Base-by-base conservation (phyloP, 2,329 filamentous ascomycete species). In the Colletotrichum acutatum region DNA sequence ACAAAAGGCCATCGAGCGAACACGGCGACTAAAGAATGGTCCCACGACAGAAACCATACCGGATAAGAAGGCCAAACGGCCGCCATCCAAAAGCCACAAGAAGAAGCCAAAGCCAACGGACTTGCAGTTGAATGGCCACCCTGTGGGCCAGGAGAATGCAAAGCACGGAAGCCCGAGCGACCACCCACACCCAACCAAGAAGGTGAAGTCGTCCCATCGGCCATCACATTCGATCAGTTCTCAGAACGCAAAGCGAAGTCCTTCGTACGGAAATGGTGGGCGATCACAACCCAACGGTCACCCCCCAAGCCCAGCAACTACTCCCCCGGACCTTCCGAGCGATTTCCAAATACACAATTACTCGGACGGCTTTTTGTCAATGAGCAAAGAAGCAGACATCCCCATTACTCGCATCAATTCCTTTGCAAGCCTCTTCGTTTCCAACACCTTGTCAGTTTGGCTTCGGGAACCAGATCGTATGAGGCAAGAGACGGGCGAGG, bases 101-200 rank as follows among this genome's bases (percentile, higher is more conserved):
- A 98, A 97, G 86, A 97, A 95, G 83, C 82, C 89, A 49, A 97
- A 95, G 80, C 94, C 95, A 11, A 84, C 83, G 32, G 91, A 91
- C 56, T 81, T 92, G 37, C 89, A 91, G 78, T 84, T 91, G 63
- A 95, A 95, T 79, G 93, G 93, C 63, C 91, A 90, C 63, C 84
- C 86, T 54, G 86, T 89, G 68, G 88, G 90, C 74, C 85, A 87
- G 71, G 92, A 93, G 65, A 88, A 78, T 59, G 77, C 83, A 59
- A 90, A 88, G 78, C 83, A 87, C 66, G 75, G 78, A 22, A 85
- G 82, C 73, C 86, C 86, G 12, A 80, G 84, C 69, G 84, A 87
- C 49, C 81, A 84, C 56, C 80, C 82, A 7, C 91, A 91, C 56
- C 90, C 93, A 2, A 82, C 90, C 52, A 98, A 98, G 82, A 95